Evolutionary conservation across 179 eudicot genomes (phyloP).

Genomic region (Silene vulgaris): DNA sequence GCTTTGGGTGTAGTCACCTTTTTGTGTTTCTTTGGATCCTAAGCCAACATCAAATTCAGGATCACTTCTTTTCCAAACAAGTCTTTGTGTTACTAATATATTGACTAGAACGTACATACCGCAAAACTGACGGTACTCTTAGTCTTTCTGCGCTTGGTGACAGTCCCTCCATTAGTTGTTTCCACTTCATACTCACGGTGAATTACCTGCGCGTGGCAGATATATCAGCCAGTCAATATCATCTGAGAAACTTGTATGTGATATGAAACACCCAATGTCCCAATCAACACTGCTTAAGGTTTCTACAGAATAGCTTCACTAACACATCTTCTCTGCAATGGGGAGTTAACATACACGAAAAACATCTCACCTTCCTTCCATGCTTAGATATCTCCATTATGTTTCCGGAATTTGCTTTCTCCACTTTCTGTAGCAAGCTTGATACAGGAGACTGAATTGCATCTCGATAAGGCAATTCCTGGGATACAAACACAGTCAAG

Average conservation of each 20-base stretch:
- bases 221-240: conserved; percentile 3
- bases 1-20: conserved; percentile 59
- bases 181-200: conserved; percentile 92
- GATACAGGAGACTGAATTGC: conserved; percentile 60
- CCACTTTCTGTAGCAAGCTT: conserved; percentile 60
- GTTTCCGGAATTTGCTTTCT: conserved; percentile 56
- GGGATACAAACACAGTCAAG: conserved; percentile 16
- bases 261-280: background rate
- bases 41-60: conserved; percentile 14
- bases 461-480: conserved; percentile 52
- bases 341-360: background rate
- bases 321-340: background rate
- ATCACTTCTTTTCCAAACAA: background rate
- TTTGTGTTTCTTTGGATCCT: conserved; percentile 76
- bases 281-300: background rate
- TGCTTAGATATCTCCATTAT: conserved; percentile 60
- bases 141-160: conserved; percentile 79
- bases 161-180: conserved; percentile 62
- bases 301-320: background rate
- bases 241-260: background rate
- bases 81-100: conserved; percentile 5
- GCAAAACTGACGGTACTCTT: conserved; percentile 89
- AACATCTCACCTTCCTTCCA: conserved; percentile 67
- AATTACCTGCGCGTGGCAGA: conserved; percentile 60
- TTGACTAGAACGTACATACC: conserved; percentile 36